phyloP scores from a whole-genome alignment of 371 early-diverging fungal species.

The Rhizopus stolonifer region DNA sequence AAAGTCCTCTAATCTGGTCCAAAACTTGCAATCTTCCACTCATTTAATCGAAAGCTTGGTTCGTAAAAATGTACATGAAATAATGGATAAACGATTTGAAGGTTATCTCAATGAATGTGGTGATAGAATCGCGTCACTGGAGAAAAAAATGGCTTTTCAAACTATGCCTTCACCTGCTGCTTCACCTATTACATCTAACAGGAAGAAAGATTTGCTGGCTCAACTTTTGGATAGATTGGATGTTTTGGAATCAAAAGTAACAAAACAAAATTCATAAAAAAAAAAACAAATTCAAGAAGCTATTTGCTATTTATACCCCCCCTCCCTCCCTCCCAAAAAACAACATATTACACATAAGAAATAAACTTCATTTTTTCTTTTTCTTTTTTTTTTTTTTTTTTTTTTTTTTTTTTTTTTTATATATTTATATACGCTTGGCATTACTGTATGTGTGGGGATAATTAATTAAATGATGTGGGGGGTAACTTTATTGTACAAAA shows the following conservation, averaged over 20 bases:
- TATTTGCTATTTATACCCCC: no score
- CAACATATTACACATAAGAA: no score
- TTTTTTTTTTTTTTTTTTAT: no score
- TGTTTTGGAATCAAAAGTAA: slow-evolving; percentile 32
- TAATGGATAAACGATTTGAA: slow-evolving; percentile 26
- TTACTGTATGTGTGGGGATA: no score
- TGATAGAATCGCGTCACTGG: slow-evolving; percentile 23
- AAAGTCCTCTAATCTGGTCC: slow-evolving; percentile 65
- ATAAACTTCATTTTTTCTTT: no score
- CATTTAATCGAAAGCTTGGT: slow-evolving; percentile 75
- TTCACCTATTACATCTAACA: slow-evolving; percentile 9
- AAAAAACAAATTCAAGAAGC: no score
- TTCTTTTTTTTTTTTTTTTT: no score
- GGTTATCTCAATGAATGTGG: slow-evolving; percentile 19
- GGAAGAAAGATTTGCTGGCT: slow-evolving; percentile 14
- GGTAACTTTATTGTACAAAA: slow-evolving; percentile 18
- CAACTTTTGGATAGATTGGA: slow-evolving; percentile 37
- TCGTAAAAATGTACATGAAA: slow-evolving; percentile 54
- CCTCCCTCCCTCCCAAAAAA: no score
- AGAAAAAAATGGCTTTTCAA: slow-evolving; percentile 18
- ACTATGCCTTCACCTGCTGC: slow-evolving; percentile 15
- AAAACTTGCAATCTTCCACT: slow-evolving; percentile 68
- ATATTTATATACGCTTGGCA: no score
- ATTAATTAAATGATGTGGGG: no score
- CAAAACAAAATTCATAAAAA: slow-evolving; percentile 6